phyloP scores from a whole-genome alignment of 2,329 filamentous ascomycete genomes.

The Fusarium humuli region DNA sequence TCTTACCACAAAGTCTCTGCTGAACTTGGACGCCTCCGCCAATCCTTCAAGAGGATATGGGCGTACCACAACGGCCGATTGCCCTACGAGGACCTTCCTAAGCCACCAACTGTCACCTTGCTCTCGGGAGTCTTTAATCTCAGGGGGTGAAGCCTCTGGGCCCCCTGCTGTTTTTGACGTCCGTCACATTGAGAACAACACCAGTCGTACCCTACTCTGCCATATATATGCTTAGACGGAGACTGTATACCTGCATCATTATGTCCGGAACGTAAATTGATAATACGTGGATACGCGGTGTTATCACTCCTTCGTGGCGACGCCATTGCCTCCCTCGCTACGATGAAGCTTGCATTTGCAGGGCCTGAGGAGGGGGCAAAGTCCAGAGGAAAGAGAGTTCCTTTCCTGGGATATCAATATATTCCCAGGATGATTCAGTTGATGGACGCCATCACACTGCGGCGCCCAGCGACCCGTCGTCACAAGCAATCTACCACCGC shows the following conservation, averaged over 20 bases:
- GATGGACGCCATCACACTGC: background rate
- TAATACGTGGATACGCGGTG: background rate
- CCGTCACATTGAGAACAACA: too few species aligned
- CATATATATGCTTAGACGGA: background rate
- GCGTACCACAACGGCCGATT: background rate
- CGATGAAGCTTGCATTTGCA: too few species aligned
- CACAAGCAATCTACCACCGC: background rate
- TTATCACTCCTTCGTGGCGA: background rate
- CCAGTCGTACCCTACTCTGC: background rate
- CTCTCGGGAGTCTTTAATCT: too few species aligned
- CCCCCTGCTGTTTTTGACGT: too few species aligned
- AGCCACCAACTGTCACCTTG: too few species aligned
- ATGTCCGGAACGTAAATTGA: background rate
- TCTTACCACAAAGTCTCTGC: background rate
- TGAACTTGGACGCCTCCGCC: background rate
- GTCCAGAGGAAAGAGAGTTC: background rate
- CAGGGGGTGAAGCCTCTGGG: too few species aligned
- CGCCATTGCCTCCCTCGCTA: background rate
- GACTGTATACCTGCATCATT: background rate
- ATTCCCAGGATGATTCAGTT: background rate
- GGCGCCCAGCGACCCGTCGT: background rate
- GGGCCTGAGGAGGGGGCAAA: background rate
- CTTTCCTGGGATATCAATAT: background rate
- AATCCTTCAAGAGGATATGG: too few species aligned
- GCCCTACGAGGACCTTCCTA: accelerated